Base-by-base conservation (phyloP, 2,329 filamentous ascomycete genomes). In the Alternaria arborescens region DNA sequence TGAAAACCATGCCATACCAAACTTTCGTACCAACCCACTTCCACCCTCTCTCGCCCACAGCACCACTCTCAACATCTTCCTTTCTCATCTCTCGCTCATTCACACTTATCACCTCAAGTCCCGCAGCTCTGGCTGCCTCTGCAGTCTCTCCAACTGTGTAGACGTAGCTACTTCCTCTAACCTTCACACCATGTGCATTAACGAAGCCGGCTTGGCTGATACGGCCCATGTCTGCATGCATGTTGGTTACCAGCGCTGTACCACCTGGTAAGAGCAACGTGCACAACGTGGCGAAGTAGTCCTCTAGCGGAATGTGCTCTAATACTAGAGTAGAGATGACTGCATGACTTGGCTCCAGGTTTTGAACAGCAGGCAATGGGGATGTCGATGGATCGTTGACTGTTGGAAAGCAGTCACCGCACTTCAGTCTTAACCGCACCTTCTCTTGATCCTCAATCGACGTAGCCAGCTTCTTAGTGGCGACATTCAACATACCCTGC, bases 221-320 rank as follows among this genome's bases (percentile, higher is more conserved):
- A 14, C 64, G 63, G 1, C 87, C 88, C 87, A 90, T 90, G 3
- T 89, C 85, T 2, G 82, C 76, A 71, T 91, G 88, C 88, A 91
- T 91, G 68, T 90, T 90, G 1, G 87, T 90, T n/a, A 90, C 69
- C 10, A 90, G 77, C 5, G 88, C 76, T 48, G 83, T 75, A 0
- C 84, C 87, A 0, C 82, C 82, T 0, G 79, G 77, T 3, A 65
- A 67, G 5, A 81, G 76, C 16, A 90, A 73, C 1, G 68, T 65
- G 1, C 79, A 68, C 0, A 83, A 80, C 0, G 82, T 82, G 3
- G 66, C 52, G 73, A 90, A 90, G 69, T 82, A 86, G 0, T 74
- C 64, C 0, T 65, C 5, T 0, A 88, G 69, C 0, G 87, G 84
- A 4, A 90, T 78, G 74, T 91, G 88, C 71, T 91, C 88, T 10